Conservation (phyloP, 129 eudicot genomes). For the Lonicera japonica region DNA sequence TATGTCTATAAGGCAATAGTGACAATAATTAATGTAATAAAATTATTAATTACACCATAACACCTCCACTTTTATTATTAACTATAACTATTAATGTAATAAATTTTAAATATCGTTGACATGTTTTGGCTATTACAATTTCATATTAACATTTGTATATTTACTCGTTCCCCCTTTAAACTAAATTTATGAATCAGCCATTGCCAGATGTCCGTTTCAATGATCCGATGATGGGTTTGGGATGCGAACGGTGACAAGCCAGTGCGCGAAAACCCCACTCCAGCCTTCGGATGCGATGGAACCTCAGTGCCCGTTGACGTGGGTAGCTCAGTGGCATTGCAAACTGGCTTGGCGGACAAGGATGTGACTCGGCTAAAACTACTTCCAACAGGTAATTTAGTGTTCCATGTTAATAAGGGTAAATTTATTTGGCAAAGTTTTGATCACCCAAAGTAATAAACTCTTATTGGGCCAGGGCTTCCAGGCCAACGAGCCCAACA, state of each 20-base stretch:
- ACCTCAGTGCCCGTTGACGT: constrained; percentile 37
- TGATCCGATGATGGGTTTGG: constrained; percentile 36
- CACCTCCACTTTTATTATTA: no score
- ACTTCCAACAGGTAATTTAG: constrained; percentile 37
- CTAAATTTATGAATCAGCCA: no score
- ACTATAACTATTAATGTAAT: no score
- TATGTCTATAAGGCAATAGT: no score
- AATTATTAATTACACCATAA: no score
- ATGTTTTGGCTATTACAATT: no score
- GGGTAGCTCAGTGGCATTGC: constrained; percentile 35
- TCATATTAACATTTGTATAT: no score
- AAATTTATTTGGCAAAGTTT: constrained; percentile 45
- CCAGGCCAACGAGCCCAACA: constrained; percentile 5
- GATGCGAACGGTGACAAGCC: constrained; percentile 44
- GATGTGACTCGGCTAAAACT: constrained; percentile 28
- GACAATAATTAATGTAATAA: no score
- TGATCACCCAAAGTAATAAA: constrained; percentile 42
- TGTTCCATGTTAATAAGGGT: constrained; percentile 31
- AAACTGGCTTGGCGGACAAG: constrained; percentile 39
- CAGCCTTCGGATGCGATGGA: constrained; percentile 28
- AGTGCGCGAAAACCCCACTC: constrained; percentile 35
- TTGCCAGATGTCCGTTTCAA: no score
- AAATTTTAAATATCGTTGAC: no score
- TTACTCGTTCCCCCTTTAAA: no score
- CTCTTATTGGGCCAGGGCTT: constrained; percentile 39